Percentiles rank a stretch among this genome's conserved stretches.
Evolutionary conservation across 2,329 filamentous ascomycete genomes (phyloP).

Genomic region (Trichoderma endophyticum): DNA sequence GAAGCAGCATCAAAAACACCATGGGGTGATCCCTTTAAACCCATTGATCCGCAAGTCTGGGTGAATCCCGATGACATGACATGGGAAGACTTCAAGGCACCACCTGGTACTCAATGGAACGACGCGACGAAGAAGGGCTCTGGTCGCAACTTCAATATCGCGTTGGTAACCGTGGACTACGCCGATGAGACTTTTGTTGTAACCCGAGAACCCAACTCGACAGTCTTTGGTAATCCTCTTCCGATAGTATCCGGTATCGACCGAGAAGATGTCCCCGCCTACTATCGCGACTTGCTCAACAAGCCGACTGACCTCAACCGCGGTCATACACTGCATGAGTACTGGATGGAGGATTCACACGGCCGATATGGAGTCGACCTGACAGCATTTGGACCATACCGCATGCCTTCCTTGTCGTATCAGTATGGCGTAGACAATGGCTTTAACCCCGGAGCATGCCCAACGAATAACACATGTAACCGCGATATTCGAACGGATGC

Average conservation of each 20-base stretch:
- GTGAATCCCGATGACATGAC: constrained; percentile 54
- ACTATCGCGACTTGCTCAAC: constrained; percentile 51
- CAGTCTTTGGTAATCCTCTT: constrained; percentile 50
- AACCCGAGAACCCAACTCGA: constrained; percentile 43
- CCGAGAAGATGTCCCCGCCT: constrained; percentile 46
- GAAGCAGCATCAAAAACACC: neutral
- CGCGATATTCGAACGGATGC: constrained; percentile 49
- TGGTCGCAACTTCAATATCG: constrained; percentile 54
- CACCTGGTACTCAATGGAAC: constrained; percentile 48
- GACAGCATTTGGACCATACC: constrained; percentile 51
- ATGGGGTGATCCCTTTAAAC: constrained; percentile 41
- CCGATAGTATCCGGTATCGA: constrained; percentile 39
- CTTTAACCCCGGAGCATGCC: constrained; percentile 49
- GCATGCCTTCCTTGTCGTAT: constrained; percentile 45
- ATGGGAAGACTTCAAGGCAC: constrained; percentile 46
- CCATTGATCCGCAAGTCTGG: constrained; percentile 51
- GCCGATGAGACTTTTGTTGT: constrained; percentile 48
- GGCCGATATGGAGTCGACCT: constrained; percentile 52
- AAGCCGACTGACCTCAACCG: constrained; percentile 47
- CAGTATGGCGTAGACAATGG: constrained; percentile 50
- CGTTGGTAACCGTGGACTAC: constrained; percentile 52
- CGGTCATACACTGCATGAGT: constrained; percentile 53
- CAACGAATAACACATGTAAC: constrained; percentile 40
- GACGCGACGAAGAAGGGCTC: constrained; percentile 43
- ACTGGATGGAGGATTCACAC: constrained; percentile 56